These are phyloP conservation scores for Verticillium nubilum DNA, from an alignment of 2,329 filamentous ascomycete species.

Conservation along the genomic window DNA sequence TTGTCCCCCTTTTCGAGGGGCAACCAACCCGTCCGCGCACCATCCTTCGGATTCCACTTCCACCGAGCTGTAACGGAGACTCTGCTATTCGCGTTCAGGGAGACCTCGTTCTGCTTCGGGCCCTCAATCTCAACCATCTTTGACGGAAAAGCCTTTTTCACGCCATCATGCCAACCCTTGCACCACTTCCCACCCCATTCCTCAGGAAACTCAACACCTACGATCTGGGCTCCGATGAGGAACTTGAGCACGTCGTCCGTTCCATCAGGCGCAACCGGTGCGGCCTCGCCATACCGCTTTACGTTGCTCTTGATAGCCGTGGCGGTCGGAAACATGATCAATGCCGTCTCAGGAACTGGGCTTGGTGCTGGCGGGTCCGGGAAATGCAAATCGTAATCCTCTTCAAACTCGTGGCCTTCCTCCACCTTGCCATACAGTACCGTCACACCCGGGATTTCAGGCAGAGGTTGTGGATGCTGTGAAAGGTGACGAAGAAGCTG, in stretches of 20 bases:
- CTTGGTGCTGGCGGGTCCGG: slow-evolving; percentile 18
- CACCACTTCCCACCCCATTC: slow-evolving; percentile 29
- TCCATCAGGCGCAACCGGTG: slow-evolving; percentile 24
- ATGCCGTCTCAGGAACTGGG: slow-evolving; percentile 15
- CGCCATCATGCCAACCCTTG: slow-evolving; percentile 25
- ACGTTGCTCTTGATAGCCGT: slow-evolving; percentile 27
- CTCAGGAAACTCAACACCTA: slow-evolving; percentile 26
- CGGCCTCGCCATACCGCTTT: slow-evolving; percentile 24
- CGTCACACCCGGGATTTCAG: slow-evolving; percentile 27
- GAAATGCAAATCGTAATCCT: slow-evolving; percentile 32
- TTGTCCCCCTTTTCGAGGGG: slow-evolving; percentile 39
- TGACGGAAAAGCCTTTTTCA: slow-evolving; percentile 19
- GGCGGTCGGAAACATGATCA: slow-evolving; percentile 23
- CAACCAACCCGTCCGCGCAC: slow-evolving; percentile 10
- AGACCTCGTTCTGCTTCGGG: slow-evolving; percentile 14
- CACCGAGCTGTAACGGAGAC: slow-evolving; percentile 19
- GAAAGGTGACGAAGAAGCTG: slow-evolving; percentile 32
- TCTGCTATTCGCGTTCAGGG: slow-evolving; percentile 1
- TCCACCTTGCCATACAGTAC: slow-evolving; percentile 23
- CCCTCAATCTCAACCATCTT: slow-evolving; percentile 20
- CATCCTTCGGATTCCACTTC: slow-evolving; percentile 21
- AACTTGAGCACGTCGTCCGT: slow-evolving; percentile 31
- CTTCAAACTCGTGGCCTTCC: slow-evolving; percentile 15
- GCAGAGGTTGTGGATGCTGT: slow-evolving; percentile 33
- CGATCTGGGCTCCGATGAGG: slow-evolving; percentile 23